phyloP scores from a whole-genome alignment of 768 basidiomycete species.

The Podaxis rugospora region DNA sequence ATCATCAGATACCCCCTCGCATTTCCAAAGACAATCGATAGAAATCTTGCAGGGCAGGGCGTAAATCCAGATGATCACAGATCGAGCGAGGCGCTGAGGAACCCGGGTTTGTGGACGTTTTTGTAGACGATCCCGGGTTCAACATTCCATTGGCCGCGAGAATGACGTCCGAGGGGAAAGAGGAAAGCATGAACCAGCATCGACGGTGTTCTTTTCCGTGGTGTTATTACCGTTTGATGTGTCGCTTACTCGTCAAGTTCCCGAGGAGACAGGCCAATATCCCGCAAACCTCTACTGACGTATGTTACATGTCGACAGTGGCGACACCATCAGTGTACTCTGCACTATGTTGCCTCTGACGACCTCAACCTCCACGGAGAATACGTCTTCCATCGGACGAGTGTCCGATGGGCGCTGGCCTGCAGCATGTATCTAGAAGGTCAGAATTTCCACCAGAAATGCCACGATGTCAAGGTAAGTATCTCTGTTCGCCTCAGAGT shows the following conservation, averaged over 20 bases:
- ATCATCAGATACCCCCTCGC: conserved; percentile 3
- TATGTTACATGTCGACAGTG: background rate
- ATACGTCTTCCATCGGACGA: background rate
- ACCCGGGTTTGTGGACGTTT: conserved; percentile 9
- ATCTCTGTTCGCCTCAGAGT: background rate
- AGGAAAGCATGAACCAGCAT: background rate
- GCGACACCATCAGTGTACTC: background rate
- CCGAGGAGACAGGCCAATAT: conserved; percentile 2
- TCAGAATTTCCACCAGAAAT: background rate
- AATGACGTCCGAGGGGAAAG: conserved; percentile 5
- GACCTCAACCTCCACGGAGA: conserved; percentile 4
- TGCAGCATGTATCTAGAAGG: background rate
- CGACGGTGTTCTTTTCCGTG: background rate
- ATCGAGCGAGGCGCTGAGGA: background rate
- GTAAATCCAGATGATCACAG: background rate
- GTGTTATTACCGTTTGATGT: background rate
- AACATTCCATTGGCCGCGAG: conserved; percentile 3
- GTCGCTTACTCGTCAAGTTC: background rate
- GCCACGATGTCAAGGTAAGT: background rate
- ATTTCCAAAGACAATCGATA: background rate
- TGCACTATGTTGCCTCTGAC: background rate
- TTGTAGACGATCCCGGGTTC: conserved; percentile 9
- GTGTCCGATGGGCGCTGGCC: background rate
- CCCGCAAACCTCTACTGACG: background rate
- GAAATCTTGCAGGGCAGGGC: background rate